Percentiles rank a stretch among this genome's conserved stretches.
Conservation (phyloP, 768 basidiomycete genomes). For the Pleurotus giganteus region DNA sequence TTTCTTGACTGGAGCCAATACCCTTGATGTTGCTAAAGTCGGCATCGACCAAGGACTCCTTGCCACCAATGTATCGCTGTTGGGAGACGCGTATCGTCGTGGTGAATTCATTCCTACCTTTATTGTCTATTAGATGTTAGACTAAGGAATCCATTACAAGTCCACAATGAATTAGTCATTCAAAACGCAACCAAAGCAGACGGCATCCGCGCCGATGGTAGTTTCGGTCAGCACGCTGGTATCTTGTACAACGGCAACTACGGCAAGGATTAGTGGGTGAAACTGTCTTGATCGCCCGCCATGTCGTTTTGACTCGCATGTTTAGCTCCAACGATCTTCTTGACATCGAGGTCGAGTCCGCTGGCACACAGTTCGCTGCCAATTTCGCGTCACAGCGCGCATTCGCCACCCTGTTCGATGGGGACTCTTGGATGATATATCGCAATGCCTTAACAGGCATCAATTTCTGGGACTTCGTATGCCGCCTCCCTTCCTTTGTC, state of each 20-base stretch:
- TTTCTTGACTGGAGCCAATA: constrained; percentile 63
- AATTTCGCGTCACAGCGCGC: constrained; percentile 38
- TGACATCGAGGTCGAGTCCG: constrained; percentile 57
- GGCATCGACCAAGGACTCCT: constrained; percentile 51
- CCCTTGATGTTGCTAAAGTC: constrained; percentile 61
- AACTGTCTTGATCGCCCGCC: neutral
- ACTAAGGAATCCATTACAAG: constrained; percentile 9
- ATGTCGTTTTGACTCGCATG: neutral
- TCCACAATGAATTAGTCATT: constrained; percentile 54
- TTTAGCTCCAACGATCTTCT: constrained; percentile 59
- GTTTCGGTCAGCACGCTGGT: constrained; percentile 54
- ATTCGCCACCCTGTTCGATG: constrained; percentile 55
- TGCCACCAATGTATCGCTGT: constrained; percentile 38
- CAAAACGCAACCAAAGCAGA: constrained; percentile 48
- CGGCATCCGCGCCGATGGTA: constrained; percentile 56
- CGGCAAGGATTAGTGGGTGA: constrained; percentile 43
- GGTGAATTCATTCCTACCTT: neutral
- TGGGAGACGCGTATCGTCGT: constrained; percentile 47
- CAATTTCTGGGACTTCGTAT: constrained; percentile 73
- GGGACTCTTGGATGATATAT: constrained; percentile 70
- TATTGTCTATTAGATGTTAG: neutral
- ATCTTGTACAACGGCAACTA: constrained; percentile 76
- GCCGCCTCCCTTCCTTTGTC: constrained; percentile 20
- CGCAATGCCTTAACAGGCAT: constrained; percentile 52
- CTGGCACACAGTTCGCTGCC: constrained; percentile 57